phyloP scores from a whole-genome alignment of 495 filamentous ascomycete species.

The Penicillium parvum region DNA sequence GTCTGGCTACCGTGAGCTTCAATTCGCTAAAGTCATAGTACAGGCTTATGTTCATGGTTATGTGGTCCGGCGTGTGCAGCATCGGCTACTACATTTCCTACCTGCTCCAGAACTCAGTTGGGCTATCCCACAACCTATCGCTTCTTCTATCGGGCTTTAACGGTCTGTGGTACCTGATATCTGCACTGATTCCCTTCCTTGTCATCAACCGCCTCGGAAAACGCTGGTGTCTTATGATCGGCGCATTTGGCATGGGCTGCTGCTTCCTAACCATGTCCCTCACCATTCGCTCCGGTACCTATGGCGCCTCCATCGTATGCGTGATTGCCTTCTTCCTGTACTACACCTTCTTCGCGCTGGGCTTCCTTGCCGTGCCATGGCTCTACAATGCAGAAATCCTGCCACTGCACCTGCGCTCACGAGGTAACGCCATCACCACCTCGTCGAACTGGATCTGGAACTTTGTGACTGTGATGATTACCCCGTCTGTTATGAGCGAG shows the following conservation, averaged over 20 bases:
- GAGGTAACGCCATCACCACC: conserved; percentile 66
- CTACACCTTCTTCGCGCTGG: conserved; percentile 60
- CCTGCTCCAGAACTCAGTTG: neutral
- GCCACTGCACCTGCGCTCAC: conserved; percentile 59
- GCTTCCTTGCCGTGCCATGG: conserved; percentile 53
- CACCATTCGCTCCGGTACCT: conserved; percentile 4
- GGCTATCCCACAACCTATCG: conserved; percentile 4
- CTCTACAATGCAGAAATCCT: conserved; percentile 61
- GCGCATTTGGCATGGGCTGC: conserved; percentile 5
- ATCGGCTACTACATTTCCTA: conserved; percentile 10
- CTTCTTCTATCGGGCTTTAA: neutral
- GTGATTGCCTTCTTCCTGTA: conserved; percentile 61
- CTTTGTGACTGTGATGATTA: conserved; percentile 70
- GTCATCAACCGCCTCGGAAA: neutral
- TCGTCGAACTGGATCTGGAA: conserved; percentile 72
- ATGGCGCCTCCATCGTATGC: conserved; percentile 3
- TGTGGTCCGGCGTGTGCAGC: conserved; percentile 3
- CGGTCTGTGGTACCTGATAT: neutral
- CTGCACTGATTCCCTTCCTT: neutral
- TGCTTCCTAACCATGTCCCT: conserved; percentile 6
- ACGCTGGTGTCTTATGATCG: conserved; percentile 3
- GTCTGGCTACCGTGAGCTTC: neutral
- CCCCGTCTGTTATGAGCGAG: conserved; percentile 56
- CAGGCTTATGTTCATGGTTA: conserved; percentile 11
- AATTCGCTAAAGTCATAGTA: neutral